These are phyloP conservation scores for Penicillium verhagenii DNA, from an alignment of 495 filamentous ascomycete species.

Conservation along the genomic window DNA sequence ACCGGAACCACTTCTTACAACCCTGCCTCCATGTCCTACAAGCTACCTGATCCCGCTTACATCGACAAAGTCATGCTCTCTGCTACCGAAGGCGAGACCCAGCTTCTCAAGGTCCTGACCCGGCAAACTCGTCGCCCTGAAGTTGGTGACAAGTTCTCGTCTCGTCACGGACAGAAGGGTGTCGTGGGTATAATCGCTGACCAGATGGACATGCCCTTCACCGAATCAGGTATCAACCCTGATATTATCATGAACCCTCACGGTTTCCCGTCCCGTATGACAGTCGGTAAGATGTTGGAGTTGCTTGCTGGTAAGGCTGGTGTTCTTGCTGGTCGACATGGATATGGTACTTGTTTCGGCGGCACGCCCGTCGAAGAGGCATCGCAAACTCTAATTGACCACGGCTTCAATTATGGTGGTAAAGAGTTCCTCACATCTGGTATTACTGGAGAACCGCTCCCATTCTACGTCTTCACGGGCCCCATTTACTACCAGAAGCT, in stretches of 20 bases:
- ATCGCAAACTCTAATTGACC: constrained; percentile 75
- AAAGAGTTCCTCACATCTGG: constrained; percentile 95
- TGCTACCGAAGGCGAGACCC: constrained; percentile 74
- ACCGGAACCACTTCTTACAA: constrained; percentile 56
- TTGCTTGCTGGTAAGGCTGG: constrained; percentile 93
- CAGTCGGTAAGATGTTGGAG: constrained; percentile 96
- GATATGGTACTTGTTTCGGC: constrained; percentile 94
- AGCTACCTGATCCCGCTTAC: constrained; percentile 77
- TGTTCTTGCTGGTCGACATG: constrained; percentile 73
- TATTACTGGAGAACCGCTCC: constrained; percentile 89
- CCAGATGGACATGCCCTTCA: constrained; percentile 96
- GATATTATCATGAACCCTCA: constrained; percentile 99
- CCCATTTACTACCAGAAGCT: constrained; percentile 99
- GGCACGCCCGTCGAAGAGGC: constrained; percentile 90
- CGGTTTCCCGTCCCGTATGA: constrained; percentile 99
- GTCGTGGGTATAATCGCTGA: constrained; percentile 94
- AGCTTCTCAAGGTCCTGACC: constrained; percentile 86
- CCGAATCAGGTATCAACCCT: constrained; percentile 81
- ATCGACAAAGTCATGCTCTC: constrained; percentile 94
- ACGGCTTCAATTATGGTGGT: constrained; percentile 92
- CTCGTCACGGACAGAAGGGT: constrained; percentile 96
- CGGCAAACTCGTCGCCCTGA: constrained; percentile 92
- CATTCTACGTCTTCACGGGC: constrained; percentile 96
- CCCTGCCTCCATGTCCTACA: constrained; percentile 74
- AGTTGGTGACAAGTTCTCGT: constrained; percentile 97